Evolutionary conservation across 1,284 basidiomycete species (phyloP).

Genomic region (Irpex lacteus): DNA sequence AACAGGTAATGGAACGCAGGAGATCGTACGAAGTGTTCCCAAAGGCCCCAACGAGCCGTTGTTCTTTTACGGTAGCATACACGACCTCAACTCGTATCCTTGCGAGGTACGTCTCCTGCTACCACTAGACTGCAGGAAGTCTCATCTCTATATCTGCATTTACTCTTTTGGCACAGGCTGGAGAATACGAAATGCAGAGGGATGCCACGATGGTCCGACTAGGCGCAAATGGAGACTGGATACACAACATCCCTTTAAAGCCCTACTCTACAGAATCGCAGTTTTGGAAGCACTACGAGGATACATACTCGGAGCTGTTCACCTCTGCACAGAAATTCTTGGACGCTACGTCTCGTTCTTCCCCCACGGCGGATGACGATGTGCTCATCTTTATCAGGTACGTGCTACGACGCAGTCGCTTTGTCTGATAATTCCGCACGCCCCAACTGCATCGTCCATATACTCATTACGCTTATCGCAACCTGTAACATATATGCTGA

Average conservation of each 20-base stretch:
- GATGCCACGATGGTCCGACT: constrained; percentile 83
- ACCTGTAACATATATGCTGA: neutral
- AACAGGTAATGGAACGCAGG: constrained; percentile 90
- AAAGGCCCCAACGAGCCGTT: constrained; percentile 75
- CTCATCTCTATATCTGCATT: no score
- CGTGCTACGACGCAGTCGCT: constrained; percentile 12
- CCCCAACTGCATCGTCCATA: no score
- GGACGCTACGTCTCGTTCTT: constrained; percentile 57
- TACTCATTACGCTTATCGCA: neutral
- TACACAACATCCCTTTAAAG: constrained; percentile 89
- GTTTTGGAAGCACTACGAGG: constrained; percentile 79
- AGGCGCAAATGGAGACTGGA: constrained; percentile 85
- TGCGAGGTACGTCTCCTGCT: constrained; percentile 66
- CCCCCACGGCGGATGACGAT: constrained; percentile 40
- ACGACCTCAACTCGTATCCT: constrained; percentile 90
- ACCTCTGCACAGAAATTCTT: constrained; percentile 74
- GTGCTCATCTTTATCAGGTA: constrained; percentile 86
- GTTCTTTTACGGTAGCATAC: constrained; percentile 85
- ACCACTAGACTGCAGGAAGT: accelerated
- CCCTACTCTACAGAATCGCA: constrained; percentile 72
- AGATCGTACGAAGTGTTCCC: constrained; percentile 89
- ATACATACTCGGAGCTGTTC: constrained; percentile 68
- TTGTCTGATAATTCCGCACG: neutral
- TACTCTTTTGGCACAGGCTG: constrained; percentile 51
- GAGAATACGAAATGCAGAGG: constrained; percentile 73